Base-by-base conservation (phyloP, 148 eudicot species). In the Chenopodium berlandieri region DNA sequence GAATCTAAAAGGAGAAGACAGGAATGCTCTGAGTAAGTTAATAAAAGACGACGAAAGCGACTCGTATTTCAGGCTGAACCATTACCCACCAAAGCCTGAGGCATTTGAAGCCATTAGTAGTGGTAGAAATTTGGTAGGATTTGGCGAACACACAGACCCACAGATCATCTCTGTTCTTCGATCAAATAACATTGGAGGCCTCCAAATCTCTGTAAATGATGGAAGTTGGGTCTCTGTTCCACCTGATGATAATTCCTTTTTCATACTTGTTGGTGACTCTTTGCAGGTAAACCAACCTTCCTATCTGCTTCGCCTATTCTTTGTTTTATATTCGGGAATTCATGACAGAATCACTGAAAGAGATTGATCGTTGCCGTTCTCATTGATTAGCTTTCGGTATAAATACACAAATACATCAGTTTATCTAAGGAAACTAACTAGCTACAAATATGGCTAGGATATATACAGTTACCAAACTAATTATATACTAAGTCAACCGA, bases 141-240 rank as follows among this genome's bases (percentile, higher is more conserved):
- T 92, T 75, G 97, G 97, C 11, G 94, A 91, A 73, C 97, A 92
- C 75, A 91, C 97, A 7, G 97, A 92, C 82, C 97, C 97, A 10
- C 97, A 93, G 71, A 87, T 93, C 1, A 83, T 93, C n/a, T 93
- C 97, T 9, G 88, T 90, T 1, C 79, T 88, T 2, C 71, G 92
- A 63, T 93, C 97, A 5, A 93, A 93, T 32, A 70, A 79, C 79
- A 85, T 84, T 10, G 81, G 83, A 4, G 93, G 95, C 22, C 83
- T 90, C 1, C 82, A 92, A 84, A 90, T 92, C 34, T 80, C 64
- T 14, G 79, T 87, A 46, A 75, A 32, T 32, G 89, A 89, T 81
- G 92, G 90, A 17, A 81, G 54, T 14, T 92, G 93, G 95, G 82
- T 88, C 66, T 77, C 91, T 32, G 93, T 92, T 46, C 91, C 93